Evolutionary conservation across 1,139 yeast genomes (phyloP), one percentile per base, ranked within the genome.

Genomic region (Insectozyma bohioensis): DNA sequence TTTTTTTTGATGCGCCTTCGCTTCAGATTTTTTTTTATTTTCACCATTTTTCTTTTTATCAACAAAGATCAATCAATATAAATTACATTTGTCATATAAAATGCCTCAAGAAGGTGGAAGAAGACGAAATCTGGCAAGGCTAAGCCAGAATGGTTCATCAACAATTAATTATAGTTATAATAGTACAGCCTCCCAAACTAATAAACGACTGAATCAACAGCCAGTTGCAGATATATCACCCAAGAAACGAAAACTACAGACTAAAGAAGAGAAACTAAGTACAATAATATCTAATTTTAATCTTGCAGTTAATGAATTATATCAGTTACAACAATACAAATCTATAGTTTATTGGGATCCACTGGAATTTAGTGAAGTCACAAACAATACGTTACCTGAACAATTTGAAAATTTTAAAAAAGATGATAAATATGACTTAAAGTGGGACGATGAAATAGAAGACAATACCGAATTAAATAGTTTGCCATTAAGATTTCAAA

Each of bases 301-400:
- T 45, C 40, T 61, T 37, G 56, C 55, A 41, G 68, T 52, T 40
- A 80, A 57, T 52, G 75, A 76, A 43, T 55, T 78, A 32, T 79
- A 75, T 51, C 82, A 79, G 42, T 55, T 79, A n/a, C 72, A 66
- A 42, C 78, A 76, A 45, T 78, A 73, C 48, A 74, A 72, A 25
- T 72, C 87, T 2, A 57, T 83, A 12, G 77, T 73, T 1, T 69
- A 71, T 28, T 83, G 79, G 69, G 73, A 80, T 40, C 87, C 88
- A 0, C 46, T 54, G 5, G 77, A 70, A 29, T 64, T 64, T 40
- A 58, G 67, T 2, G 45, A 46, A 10, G 55, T 57, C 5, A 48
- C 54, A 15, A 40, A 48, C 11, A 42, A 43, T 26, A 45, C 45
- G 18, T 39, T 60, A 12, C 75, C 73, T 10, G 68, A 59, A 35